A percentile compares a stretch with the other conserved stretches of the same genome.
Evolutionary conservation across 306 rosid genomes (phyloP).

Genomic region (Corylus heterophylla): DNA sequence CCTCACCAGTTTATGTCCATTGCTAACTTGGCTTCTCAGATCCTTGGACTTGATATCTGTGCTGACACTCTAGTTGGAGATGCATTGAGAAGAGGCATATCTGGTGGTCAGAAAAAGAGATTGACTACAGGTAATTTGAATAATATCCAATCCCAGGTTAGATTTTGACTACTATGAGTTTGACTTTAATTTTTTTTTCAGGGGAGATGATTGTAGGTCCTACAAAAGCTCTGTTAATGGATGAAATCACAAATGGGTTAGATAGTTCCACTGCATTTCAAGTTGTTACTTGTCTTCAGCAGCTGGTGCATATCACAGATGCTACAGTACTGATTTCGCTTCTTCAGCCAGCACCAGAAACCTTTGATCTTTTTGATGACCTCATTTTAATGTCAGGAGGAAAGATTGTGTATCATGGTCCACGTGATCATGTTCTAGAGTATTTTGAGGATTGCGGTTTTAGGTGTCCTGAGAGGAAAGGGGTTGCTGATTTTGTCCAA

Average conservation of each 20-base stretch:
- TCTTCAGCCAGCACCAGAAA: conserved; percentile 58
- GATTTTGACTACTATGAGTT: too few species aligned
- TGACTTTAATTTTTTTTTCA: background rate
- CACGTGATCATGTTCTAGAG: conserved; percentile 34
- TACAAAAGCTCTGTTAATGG: conserved; percentile 25
- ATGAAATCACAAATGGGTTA: conserved; percentile 14
- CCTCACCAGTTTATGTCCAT: background rate
- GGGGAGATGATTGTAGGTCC: conserved; percentile 58
- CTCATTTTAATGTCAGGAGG: conserved; percentile 45
- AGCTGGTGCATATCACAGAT: conserved; percentile 1
- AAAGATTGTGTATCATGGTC: conserved; percentile 53
- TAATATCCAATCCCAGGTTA: too few species aligned
- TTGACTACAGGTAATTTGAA: conserved; percentile 42
- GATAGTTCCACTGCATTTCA: conserved; percentile 16
- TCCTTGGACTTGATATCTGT: conserved; percentile 52
- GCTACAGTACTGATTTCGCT: conserved; percentile 44
- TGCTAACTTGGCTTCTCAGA: conserved; percentile 22
- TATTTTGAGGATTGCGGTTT: conserved; percentile 50
- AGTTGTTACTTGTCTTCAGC: conserved; percentile 8
- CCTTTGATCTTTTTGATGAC: conserved; percentile 52
- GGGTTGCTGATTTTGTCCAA: conserved; percentile 30
- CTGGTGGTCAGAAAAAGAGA: conserved; percentile 53
- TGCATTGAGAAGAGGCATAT: conserved; percentile 45
- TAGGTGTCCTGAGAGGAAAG: conserved; percentile 49
- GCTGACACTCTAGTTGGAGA: conserved; percentile 51